A percentile compares a stretch with the other conserved stretches of the same genome.
phyloP scores from a whole-genome alignment of 352 stramenopile genomes.

The Phytopythium aichiense region DNA sequence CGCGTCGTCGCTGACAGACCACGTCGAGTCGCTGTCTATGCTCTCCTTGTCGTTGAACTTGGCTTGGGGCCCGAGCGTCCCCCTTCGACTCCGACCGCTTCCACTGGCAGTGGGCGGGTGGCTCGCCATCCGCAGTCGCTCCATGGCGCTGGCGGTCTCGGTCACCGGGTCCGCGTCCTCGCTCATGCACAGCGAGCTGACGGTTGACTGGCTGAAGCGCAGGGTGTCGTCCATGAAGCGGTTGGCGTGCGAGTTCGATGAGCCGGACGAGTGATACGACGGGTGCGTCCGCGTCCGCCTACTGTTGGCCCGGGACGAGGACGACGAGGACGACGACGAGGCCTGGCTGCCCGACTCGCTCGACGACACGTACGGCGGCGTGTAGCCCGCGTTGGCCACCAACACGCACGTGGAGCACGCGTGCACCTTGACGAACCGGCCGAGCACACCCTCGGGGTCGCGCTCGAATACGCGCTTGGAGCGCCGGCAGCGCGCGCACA shows the following conservation, averaged over 20 bases:
- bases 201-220: constrained; percentile 6
- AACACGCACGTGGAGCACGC: constrained; percentile 37
- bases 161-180: constrained; percentile 3
- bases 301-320: neutral
- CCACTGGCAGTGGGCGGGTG: neutral
- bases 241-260: neutral
- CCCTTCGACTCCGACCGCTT: neutral
- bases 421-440: constrained; percentile 38
- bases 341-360: constrained; percentile 1
- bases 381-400: constrained; percentile 27
- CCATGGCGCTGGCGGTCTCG: neutral
- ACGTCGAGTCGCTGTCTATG: constrained; percentile 3
- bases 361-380: neutral
- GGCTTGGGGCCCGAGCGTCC: constrained; percentile 1
- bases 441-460: constrained; percentile 33
- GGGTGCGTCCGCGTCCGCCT: neutral
- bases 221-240: neutral
- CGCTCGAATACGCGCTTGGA: constrained; percentile 45
- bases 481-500: constrained; percentile 41
- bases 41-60: neutral
- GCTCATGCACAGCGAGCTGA: constrained; percentile 3
- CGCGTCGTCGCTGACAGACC: constrained; percentile 4
- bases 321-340: neutral
- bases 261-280: constrained; percentile 4
- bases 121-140: neutral